Base-by-base conservation (phyloP, 495 filamentous ascomycete species). In the Chaetomidium leptoderma region DNA sequence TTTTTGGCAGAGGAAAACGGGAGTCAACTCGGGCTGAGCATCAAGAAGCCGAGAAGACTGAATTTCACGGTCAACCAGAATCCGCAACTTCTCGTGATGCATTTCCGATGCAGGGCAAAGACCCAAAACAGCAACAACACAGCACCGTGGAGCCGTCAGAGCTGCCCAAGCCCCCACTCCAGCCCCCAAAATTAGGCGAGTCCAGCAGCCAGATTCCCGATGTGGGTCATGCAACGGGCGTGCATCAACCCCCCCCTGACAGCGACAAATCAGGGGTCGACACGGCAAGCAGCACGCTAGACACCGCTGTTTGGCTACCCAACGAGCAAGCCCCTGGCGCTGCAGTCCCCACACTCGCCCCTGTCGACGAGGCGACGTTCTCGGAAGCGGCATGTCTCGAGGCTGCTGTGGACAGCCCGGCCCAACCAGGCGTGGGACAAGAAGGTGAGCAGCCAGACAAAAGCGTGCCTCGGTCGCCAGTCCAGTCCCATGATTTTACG, bases 221-320 rank as follows among this genome's bases (percentile, higher is more conserved):
- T 55, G 53, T 53, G 67, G 63, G 55, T 46, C 60, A 46, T 61
- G 62, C 60, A 63, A 60, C 52, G 45, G 63, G 19, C 4, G 14
- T 61, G 62, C 62, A 65, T 59, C 51, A 59, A 59, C 62, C 64
- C 53, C 62, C 64, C 53, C 46, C 55, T 55, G 42, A 14, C 55
- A 21, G 44, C 50, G 56, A 63, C 65, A 65, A 70, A 70, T 67
- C 64, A 67, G 58, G 60, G 60, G 42, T 10, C 58, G 63, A 66
- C 64, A 70, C 65, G 64, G 63, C 64, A 43, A 36, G 37, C 51
- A 19, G 8, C 24, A 26, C 58, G 53, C 56, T 50, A 62, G 67
- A 65, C 66, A 67, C 67, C 64, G 65, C 64, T 70, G 63, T 63
- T 66, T 69, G 60, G 29, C 29, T 52, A 58, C 60, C 60, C 61